These are phyloP conservation scores for Aquilaria agallochum DNA, from an alignment of 441 rosid genomes.

Conservation along the genomic window DNA sequence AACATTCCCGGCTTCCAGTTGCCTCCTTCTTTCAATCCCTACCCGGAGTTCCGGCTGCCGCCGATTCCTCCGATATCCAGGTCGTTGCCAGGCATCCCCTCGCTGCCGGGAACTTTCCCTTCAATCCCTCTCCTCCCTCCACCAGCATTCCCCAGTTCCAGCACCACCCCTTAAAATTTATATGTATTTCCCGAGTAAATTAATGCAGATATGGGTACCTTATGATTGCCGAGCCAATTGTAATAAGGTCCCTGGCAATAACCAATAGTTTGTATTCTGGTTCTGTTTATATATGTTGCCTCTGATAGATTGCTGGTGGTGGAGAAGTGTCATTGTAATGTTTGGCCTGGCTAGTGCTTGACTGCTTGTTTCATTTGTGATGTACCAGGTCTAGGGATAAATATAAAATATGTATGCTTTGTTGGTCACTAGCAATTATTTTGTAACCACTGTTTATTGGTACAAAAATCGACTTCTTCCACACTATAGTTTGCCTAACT, in stretches of 20 bases:
- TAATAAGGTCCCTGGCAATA: too few relatives aligned
- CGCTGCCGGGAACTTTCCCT: not conserved
- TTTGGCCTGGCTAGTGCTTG: not conserved
- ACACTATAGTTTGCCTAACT: too few relatives aligned
- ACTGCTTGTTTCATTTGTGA: not conserved
- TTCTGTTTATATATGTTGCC: not conserved
- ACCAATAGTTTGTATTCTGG: not conserved
- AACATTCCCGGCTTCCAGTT: conserved; percentile 9
- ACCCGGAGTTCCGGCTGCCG: conserved; percentile 16
- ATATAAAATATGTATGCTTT: too few relatives aligned
- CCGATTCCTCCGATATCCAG: conserved; percentile 12
- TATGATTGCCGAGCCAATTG: too few relatives aligned
- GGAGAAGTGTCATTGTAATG: not conserved
- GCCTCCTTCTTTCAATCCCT: conserved; percentile 16
- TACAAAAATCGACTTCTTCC: too few relatives aligned
- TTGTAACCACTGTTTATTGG: too few relatives aligned
- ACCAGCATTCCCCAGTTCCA: conserved; percentile 4
- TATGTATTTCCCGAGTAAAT: not conserved
- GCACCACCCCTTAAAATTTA: conserved; percentile 3
- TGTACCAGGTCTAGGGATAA: too few relatives aligned
- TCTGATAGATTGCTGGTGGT: not conserved
- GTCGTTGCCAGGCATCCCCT: not conserved
- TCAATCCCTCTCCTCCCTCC: conserved; percentile 1
- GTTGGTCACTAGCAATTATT: too few relatives aligned
- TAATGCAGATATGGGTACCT: not conserved